Evolutionary conservation across 176 grass and related monocot species (phyloP), one percentile per base, ranked within the genome.

Genomic region (Leersia perrieri): DNA sequence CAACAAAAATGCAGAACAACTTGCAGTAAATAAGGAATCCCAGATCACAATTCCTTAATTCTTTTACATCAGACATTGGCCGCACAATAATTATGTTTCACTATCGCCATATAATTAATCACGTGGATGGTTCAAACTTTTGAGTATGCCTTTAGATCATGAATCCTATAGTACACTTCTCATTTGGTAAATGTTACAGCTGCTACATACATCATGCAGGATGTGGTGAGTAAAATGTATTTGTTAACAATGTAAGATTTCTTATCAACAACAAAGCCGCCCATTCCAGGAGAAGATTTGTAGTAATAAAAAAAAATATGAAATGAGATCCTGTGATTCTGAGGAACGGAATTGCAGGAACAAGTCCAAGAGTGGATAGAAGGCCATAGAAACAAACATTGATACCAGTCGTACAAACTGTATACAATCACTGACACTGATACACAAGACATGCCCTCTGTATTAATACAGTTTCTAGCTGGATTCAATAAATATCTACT

Each of bases 401-500:
- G 39, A 68, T 29, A 23, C 2, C 13, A 75, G 41, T n/a, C 42
- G 68, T 61, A 28, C 11, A 68, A 61, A 8, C 40, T 68, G 9
- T 66, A 69, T 33, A 60, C 40, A 74, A 74, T 20, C 16, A 70
- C 2, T 41, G 33, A 77, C 16, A 70, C 2, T 41, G 33, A 77
- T 36, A 58, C 15, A 41, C 1, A 66, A 66, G 11, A 33, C 57
- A 73, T 35, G 7, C 44, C 60, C 65, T 58, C 40, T 26, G 1
- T 4, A 11, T 68, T 34, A 20, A 64, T 65, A 51, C 42, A 68
- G 27, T 75, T 62, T 22, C 76, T 64, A 30, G 60, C 33, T 47
- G 23, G 29, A 47, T 60, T 58, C 26, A 82, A 26, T 67, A 73
- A 67, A 77, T 39, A 72, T 39, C 22, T 83, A 60, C 35, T n/a